Evolutionary conservation across 2,329 filamentous ascomycete genomes (phyloP).

Genomic region (Penicillium sp.): DNA sequence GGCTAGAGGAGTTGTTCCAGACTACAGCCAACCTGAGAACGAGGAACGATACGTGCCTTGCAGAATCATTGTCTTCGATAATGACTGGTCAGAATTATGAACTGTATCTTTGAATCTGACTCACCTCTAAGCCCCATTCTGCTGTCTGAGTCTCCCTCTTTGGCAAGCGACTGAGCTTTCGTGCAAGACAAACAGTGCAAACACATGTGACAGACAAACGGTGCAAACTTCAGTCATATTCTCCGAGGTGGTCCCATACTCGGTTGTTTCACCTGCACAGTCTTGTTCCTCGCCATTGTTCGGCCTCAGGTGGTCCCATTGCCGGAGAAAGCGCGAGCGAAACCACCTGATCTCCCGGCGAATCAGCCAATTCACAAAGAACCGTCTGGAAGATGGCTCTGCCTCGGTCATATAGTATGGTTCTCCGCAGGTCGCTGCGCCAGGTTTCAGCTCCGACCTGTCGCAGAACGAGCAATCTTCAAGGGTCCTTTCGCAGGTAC

Average conservation of each 20-base stretch:
- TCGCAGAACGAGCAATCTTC: conserved; percentile 27
- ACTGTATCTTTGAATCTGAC: conserved; percentile 9
- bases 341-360: conserved; percentile 23
- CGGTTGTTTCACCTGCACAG: conserved; percentile 8
- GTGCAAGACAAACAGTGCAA: conserved; percentile 11
- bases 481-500: conserved; percentile 20
- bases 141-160: not conserved
- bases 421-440: conserved; percentile 40
- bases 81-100: not conserved
- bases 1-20: conserved; percentile 20
- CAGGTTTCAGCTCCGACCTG: conserved; percentile 30
- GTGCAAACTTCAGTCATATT: conserved; percentile 17
- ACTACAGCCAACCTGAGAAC: not conserved
- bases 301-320: conserved; percentile 18
- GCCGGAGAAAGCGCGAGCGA: conserved; percentile 6
- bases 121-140: conserved; percentile 15
- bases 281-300: conserved; percentile 1
- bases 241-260: conserved; percentile 27
- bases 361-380: conserved; percentile 24
- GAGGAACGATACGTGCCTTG: not conserved
- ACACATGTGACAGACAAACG: conserved; percentile 18
- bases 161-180: not conserved
- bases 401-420: conserved; percentile 35
- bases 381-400: conserved; percentile 36
- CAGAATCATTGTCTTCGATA: not conserved